Base-by-base conservation (phyloP, 495 filamentous ascomycete species). In the Bombardia bombarda region DNA sequence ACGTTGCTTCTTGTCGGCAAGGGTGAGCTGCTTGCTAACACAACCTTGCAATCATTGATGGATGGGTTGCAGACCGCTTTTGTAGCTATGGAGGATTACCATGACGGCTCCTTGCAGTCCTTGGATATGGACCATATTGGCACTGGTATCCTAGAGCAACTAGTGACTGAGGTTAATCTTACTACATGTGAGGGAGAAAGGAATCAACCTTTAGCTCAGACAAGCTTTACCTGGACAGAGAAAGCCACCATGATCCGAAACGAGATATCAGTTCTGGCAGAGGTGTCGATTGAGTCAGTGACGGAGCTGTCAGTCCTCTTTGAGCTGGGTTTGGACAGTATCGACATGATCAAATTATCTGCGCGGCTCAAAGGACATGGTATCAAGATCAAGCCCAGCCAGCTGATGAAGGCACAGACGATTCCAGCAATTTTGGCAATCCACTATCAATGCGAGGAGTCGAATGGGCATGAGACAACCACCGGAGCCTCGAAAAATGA, bases 271-370 rank as follows among this genome's bases (percentile, higher is more conserved):
- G 55, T 49, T 1, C 66, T 90, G 21, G 74, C 82, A 7, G 72
- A 70, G 0, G 55, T 78, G 7, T 55, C 70, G 2, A 49, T 59
- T 14, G 57, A 69, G 2, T 49, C 65, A 4, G 61, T 94, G 18
- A 58, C 56, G 17, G 67, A 72, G 31, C 55, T 66, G 3, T 77
- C 75, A 1, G 82, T 78, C 1, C 61, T 85, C 4, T 67, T 84
- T 28, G 73, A 79, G 35, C 65, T 85, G 9, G 81, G 81, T 0
- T 65, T 85, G 7, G 82, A 85, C 57, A 84, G 81, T 49, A 82
- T 85, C 48, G 81, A 84, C 47, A 60, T 73, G 14, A 82, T 80
- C 50, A 85, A 82, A 55, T 66, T 88, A 4, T 75, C 84, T 1
- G 75, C 83, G 1, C 70, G 69, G 34, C 63, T 93, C 18, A 83